These are phyloP conservation scores for Macroventuria anomochaeta DNA, from an alignment of 2,329 filamentous ascomycete genomes.

Conservation along the genomic window DNA sequence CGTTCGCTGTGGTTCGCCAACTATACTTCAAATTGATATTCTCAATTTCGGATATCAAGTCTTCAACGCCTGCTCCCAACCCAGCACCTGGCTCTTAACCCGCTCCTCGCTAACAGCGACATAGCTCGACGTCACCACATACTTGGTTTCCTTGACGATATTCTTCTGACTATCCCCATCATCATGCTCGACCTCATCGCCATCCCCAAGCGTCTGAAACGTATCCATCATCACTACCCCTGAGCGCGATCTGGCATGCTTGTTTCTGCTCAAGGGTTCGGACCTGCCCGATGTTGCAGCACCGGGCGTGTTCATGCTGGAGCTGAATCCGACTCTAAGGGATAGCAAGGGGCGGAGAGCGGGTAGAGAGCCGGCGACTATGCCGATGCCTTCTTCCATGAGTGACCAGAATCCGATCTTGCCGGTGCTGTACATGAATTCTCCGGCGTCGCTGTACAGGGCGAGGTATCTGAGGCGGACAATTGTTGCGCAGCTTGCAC, in stretches of 20 bases:
- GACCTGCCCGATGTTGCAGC: constrained; percentile 24
- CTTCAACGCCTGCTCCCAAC: constrained; percentile 10
- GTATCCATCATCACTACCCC: constrained; percentile 23
- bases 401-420: constrained; percentile 56
- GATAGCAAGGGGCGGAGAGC: constrained; percentile 54
- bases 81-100: constrained; percentile 1
- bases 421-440: constrained; percentile 52
- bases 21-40: not conserved
- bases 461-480: constrained; percentile 55
- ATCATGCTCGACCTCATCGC: constrained; percentile 20
- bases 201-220: constrained; percentile 24
- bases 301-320: constrained; percentile 25
- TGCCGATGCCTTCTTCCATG: constrained; percentile 55
- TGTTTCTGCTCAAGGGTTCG: constrained; percentile 14
- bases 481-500: constrained; percentile 47
- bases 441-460: constrained; percentile 48
- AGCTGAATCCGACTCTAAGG: constrained; percentile 21
- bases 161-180: constrained; percentile 45
- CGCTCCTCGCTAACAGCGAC: not conserved
- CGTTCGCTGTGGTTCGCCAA: too few relatives aligned
- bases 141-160: constrained; percentile 49
- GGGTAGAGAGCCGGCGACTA: constrained; percentile 55
- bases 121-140: constrained; percentile 17
- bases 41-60: not conserved
- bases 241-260: constrained; percentile 8